Percentiles rank a stretch among this genome's conserved stretches.
phyloP scores from a whole-genome alignment of 2,329 filamentous ascomycete species.

The Nemania sp. region DNA sequence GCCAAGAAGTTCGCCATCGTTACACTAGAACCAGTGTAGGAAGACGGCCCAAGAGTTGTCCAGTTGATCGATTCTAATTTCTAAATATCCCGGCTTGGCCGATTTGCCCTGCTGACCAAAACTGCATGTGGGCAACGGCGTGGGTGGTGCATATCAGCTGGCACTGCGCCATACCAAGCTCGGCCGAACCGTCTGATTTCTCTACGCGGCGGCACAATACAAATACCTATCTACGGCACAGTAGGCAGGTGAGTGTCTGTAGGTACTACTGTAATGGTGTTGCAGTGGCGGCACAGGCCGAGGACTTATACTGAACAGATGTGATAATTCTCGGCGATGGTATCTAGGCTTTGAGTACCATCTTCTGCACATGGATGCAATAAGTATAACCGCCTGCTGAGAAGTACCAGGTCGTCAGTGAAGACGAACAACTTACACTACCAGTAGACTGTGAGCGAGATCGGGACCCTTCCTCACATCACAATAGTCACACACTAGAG shows the following conservation, averaged over 20 bases:
- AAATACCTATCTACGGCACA: too few species aligned
- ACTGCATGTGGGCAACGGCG: conserved; percentile 22
- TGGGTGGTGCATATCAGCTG: conserved; percentile 12
- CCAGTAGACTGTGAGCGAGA: conserved; percentile 1
- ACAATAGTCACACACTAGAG: background rate
- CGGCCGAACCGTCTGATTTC: conserved; percentile 7
- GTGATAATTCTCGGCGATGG: too few species aligned
- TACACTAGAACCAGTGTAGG: background rate
- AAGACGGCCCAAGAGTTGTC: background rate
- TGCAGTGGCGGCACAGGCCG: too few species aligned
- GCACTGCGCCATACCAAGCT: background rate
- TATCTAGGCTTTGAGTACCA: too few species aligned
- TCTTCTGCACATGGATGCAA: too few species aligned
- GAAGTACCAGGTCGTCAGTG: too few species aligned
- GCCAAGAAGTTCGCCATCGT: conserved; percentile 8
- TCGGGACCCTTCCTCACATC: background rate
- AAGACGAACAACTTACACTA: background rate
- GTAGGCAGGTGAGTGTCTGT: too few species aligned
- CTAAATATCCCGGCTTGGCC: conserved; percentile 25
- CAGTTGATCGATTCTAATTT: conserved; percentile 9
- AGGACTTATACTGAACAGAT: too few species aligned
- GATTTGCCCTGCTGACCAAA: conserved; percentile 26
- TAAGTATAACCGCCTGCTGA: too few species aligned
- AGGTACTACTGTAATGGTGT: too few species aligned
- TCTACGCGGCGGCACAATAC: conserved; percentile 1